Percentiles rank a stretch among this genome's conserved stretches.
Evolutionary conservation across 176 grass and related monocot species (phyloP).

Genomic region (Raddia distichophylla): DNA sequence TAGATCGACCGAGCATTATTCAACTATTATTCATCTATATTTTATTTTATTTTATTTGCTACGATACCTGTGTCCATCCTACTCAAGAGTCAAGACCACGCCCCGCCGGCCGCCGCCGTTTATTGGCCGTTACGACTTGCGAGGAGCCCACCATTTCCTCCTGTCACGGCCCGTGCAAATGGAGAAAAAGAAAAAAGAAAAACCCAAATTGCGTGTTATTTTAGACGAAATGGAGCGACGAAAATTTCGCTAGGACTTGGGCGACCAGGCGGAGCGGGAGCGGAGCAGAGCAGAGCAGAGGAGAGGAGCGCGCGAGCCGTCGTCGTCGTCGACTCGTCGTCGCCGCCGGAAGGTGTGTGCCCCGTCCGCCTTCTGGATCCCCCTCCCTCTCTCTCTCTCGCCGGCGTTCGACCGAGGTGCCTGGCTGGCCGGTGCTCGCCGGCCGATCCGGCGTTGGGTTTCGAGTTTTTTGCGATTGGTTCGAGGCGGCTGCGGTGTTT

Average conservation of each 20-base stretch:
- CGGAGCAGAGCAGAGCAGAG: not conserved
- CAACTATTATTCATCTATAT: too few species aligned
- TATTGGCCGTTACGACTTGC: constrained; percentile 17
- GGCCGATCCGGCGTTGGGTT: not conserved
- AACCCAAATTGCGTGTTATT: constrained; percentile 5
- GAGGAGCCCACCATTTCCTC: not conserved
- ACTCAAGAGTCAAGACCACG: not conserved
- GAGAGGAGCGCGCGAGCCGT: not conserved
- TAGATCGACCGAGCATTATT: too few species aligned
- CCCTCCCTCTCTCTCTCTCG: too few species aligned
- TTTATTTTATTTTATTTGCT: too few species aligned
- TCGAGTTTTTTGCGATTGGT: not conserved
- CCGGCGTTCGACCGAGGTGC: not conserved
- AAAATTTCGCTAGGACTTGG: not conserved
- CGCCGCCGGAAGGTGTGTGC: constrained; percentile 23
- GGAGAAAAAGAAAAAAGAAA: not conserved
- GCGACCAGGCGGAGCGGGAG: not conserved
- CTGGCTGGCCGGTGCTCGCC: not conserved
- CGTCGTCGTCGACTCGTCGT: not conserved
- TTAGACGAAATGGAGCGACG: constrained; percentile 14
- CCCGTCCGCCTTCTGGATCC: not conserved
- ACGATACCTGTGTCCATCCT: too few species aligned
- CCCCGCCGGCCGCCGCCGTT: constrained; percentile 7
- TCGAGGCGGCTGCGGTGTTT: not conserved
- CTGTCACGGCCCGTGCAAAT: not conserved